Evolutionary conservation across 495 filamentous ascomycete genomes (phyloP), one percentile per base, ranked within the genome.

Genomic region (Schizothecium vesticola): DNA sequence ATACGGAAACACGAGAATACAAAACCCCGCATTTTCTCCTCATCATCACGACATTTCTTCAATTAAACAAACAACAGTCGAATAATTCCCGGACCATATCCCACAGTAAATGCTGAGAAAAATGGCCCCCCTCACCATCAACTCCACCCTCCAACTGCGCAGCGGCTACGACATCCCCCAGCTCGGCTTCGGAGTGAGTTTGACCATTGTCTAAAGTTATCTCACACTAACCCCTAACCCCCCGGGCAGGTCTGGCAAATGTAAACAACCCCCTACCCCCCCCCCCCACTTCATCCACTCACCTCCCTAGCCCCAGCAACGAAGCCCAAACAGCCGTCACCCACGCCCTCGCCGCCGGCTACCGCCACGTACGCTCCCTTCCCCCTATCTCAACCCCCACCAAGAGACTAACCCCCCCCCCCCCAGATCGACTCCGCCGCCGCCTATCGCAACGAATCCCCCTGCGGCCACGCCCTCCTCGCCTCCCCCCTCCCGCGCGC

Each of bases 151-250:
- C 70, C 88, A 87, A 73, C 81, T 94, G 78, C 86, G 87, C 69
- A 92, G 91, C 59, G 92, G 92, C 64, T 89, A 89, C 75, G 87
- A 92, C 66, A 92, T 96, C 51, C 92, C 92, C 0, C 77, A 84
- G 11, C 72, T 94, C 51, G 92, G 92, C 2, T 93, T 87, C 72
- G 91, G 90, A 61, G 89, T 90, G 84, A 74, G n/a, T n/a, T n/a
- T n/a, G n/a, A n/a, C n/a, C n/a, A n/a, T n/a, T n/a, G n/a, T n/a
- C n/a, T n/a, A n/a, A n/a, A n/a, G n/a, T n/a, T n/a, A n/a, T n/a
- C n/a, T n/a, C n/a, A n/a, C n/a, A n/a, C n/a, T n/a, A n/a, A n/a
- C n/a, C n/a, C 88, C 82, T 24, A 25, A 23, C 21, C 22, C 58
- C 4, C 10, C 21, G n/a, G n/a, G n/a, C 71, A 91, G 89, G 88